Evolutionary conservation across 352 stramenopile species (phyloP), one percentile per base, ranked within the genome.

Genomic region (Phytopythium boreale): DNA sequence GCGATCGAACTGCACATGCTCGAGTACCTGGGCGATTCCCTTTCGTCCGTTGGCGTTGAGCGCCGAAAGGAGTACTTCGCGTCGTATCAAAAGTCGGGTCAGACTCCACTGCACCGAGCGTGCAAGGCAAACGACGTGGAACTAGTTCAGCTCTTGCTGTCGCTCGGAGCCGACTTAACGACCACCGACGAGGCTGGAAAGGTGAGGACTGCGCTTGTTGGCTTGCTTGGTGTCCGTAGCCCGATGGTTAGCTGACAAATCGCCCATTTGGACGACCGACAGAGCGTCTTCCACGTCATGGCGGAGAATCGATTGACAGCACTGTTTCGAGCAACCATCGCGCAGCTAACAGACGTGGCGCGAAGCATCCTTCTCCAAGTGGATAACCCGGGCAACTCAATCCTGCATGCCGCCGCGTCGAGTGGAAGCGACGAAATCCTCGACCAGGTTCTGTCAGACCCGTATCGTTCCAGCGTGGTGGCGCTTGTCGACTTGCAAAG

Each of bases 41-140:
- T 88, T 0, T 77, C 69, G 0, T 63, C 68, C 1, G 67, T 69
- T 0, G 60, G 69, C 4, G 29, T 62, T 11, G 39, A 67, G 1
- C 36, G 34, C 2, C 74, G 69, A 20, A 41, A 43, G 20, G 64
- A 70, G 26, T 88, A 84, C 24, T 79, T 90, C 49, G 22, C 56
- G 1, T 79, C 70, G 19, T 67, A 59, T 4, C 83, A 83, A 61
- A 75, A 74, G 12, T 76, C 74, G 11, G 77, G 79, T 0, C 67
- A 82, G n/a, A 81, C 82, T 7, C 82, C 82, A 6, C 51, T 90
- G 61, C 82, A 88, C 68, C 79, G 72, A 3, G 79, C 79, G 0
- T 81, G 67, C 50, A 88, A 82, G 29, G 71, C 70, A 3, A 83
- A 80, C 20, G 70, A 88, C 52, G 62, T 59, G 17, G 36, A 59